A percentile compares a stretch with the other conserved stretches of the same genome.
phyloP scores from a whole-genome alignment of 2,329 filamentous ascomycete species.

The Daldinia sp. region DNA sequence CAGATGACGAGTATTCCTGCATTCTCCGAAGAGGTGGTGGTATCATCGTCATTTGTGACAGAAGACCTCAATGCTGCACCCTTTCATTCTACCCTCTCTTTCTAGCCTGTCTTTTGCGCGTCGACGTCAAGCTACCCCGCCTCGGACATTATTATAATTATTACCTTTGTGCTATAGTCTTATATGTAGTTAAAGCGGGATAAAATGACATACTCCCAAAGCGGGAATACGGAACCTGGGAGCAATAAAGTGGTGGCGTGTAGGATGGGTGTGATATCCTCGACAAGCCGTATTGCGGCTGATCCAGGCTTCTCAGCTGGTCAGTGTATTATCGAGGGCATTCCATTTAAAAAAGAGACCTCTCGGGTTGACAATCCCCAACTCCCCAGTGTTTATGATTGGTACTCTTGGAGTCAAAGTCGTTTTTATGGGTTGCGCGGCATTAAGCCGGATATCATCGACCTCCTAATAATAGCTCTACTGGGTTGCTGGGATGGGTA shows the following conservation, averaged over 20 bases:
- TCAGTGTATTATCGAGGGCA: conserved; percentile 21
- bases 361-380: conserved; percentile 25
- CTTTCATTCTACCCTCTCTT: conserved; percentile 16
- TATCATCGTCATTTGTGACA: conserved; percentile 41
- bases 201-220: conserved; percentile 34
- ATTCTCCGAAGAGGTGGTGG: conserved; percentile 40
- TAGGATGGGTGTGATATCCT: conserved; percentile 28
- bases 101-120: conserved; percentile 17
- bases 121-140: conserved; percentile 42
- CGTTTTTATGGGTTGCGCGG: conserved; percentile 36
- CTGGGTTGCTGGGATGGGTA: conserved; percentile 39
- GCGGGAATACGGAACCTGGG: conserved; percentile 27
- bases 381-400: conserved; percentile 32
- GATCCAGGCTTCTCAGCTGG: conserved; percentile 37
- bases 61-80: conserved; percentile 31
- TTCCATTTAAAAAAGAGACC: conserved; percentile 27
- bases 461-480: conserved; percentile 31
- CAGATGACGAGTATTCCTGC: conserved; percentile 42
- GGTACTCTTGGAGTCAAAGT: conserved; percentile 31
- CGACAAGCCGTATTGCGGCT: conserved; percentile 34
- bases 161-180: conserved; percentile 29
- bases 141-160: conserved; percentile 34
- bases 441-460: conserved; percentile 43
- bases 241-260: conserved; percentile 16
- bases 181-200: conserved; percentile 29